Evolutionary conservation across 2,329 filamentous ascomycete genomes (phyloP).

Genomic region (Rasamsonia emersonii): DNA sequence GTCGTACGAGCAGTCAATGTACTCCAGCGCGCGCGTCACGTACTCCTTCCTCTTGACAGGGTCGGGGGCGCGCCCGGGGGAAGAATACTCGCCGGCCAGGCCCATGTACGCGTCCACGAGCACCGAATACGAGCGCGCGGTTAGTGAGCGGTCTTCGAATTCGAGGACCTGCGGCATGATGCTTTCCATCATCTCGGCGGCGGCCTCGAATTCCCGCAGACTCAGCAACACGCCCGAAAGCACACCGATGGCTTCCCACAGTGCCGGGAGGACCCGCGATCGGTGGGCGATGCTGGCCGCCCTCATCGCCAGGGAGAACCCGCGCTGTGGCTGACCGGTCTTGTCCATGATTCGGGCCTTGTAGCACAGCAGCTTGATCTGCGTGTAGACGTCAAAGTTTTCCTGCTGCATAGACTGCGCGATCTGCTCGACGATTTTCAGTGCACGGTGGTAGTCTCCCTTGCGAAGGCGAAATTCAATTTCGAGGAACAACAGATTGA

Average conservation of each 20-base stretch:
- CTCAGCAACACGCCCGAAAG: constrained; percentile 61
- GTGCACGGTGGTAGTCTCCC: constrained; percentile 44
- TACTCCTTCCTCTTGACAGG: constrained; percentile 45
- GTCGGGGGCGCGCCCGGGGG: constrained; percentile 12
- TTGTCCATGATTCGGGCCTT: constrained; percentile 64
- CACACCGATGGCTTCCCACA: constrained; percentile 65
- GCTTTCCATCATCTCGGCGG: constrained; percentile 55
- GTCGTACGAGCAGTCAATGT: constrained; percentile 54
- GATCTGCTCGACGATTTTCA: constrained; percentile 46
- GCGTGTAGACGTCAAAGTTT: constrained; percentile 56
- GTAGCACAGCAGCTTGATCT: constrained; percentile 61
- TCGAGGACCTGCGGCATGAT: constrained; percentile 71
- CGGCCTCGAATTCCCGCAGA: constrained; percentile 61
- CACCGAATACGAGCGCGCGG: constrained; percentile 58
- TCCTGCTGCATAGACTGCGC: constrained; percentile 45
- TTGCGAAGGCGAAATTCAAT: constrained; percentile 51
- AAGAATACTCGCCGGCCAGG: constrained; percentile 46
- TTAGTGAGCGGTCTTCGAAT: constrained; percentile 53
- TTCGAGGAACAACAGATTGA: constrained; percentile 51
- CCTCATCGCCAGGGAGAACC: constrained; percentile 66
- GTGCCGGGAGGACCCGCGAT: constrained; percentile 55
- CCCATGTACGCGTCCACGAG: constrained; percentile 75
- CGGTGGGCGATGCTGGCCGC: constrained; percentile 67
- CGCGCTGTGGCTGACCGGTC: constrained; percentile 61
- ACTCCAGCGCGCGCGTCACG: constrained; percentile 50